These are phyloP conservation scores for Gossypium armourianum DNA, from an alignment of 441 rosid genomes.

Conservation along the genomic window DNA sequence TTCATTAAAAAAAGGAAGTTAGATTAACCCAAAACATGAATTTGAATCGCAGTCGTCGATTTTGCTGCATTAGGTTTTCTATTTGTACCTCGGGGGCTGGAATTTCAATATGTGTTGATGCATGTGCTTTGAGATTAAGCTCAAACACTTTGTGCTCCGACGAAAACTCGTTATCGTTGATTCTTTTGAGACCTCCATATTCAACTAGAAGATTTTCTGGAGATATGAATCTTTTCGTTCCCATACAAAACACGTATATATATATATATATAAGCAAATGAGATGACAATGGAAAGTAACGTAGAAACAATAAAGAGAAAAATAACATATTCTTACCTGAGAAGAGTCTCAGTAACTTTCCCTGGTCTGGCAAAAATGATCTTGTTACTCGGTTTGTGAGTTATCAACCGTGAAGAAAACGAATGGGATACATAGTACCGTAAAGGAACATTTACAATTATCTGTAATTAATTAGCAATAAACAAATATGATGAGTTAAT, in stretches of 20 bases:
- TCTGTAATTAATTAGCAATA: constrained; percentile 27
- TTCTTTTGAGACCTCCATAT: constrained; percentile 46
- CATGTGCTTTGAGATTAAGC: constrained; percentile 20
- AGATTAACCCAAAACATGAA: neutral
- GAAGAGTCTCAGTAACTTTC: constrained; percentile 35
- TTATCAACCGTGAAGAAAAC: constrained; percentile 24
- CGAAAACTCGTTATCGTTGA: constrained; percentile 36
- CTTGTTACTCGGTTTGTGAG: constrained; percentile 21
- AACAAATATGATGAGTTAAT: neutral
- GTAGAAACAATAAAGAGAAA: too few species aligned
- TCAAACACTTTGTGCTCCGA: constrained; percentile 29
- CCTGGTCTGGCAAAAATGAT: constrained; percentile 35
- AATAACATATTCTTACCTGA: constrained; percentile 27
- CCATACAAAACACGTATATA: neutral
- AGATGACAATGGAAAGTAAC: neutral
- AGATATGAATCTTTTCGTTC: constrained; percentile 29
- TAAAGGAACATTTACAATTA: constrained; percentile 41
- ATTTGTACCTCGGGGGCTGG: constrained; percentile 31
- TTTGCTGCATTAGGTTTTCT: neutral
- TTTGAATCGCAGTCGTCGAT: neutral
- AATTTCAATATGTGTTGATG: constrained; percentile 26
- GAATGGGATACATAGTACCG: constrained; percentile 34
- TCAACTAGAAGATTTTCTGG: constrained; percentile 41
- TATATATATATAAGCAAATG: neutral
- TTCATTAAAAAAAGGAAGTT: neutral